phyloP scores from a whole-genome alignment of 2,329 filamentous ascomycete genomes.

The Alternaria postmessia region DNA sequence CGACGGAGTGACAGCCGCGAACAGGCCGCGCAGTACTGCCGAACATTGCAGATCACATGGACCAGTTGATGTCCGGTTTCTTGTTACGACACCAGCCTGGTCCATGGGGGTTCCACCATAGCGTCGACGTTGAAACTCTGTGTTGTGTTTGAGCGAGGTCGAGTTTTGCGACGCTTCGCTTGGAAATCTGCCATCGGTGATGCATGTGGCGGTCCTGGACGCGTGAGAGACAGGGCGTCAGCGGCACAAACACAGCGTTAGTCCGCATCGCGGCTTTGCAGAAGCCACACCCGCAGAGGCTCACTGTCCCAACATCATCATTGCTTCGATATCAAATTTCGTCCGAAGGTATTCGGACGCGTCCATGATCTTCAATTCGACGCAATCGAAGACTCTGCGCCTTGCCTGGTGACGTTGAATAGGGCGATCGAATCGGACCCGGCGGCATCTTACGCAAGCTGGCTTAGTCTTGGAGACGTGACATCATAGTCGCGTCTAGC shows the following conservation, averaged over 20 bases:
- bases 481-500: conserved; percentile 22
- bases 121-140: background rate
- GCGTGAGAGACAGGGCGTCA: background rate
- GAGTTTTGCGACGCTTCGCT: background rate
- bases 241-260: background rate
- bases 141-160: background rate
- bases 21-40: conserved; percentile 2
- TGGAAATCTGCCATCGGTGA: background rate
- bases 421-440: conserved; percentile 6
- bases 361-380: conserved; percentile 1
- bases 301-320: conserved; percentile 6
- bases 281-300: conserved; percentile 9
- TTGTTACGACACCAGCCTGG: background rate
- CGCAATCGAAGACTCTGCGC: conserved; percentile 5
- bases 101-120: background rate
- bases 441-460: conserved; percentile 19
- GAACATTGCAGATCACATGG: background rate
- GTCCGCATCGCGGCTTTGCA: conserved; percentile 6
- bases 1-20: background rate
- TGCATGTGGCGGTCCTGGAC: background rate
- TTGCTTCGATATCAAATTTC: background rate
- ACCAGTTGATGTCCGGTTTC: background rate
- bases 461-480: conserved; percentile 14
- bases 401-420: conserved; percentile 18
- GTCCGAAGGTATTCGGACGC: background rate